A percentile compares a stretch with the other conserved stretches of the same genome.
Evolutionary conservation across 805 yeast genomes (phyloP).

Genomic region (Wickerhamomyces subpelliculosus): DNA sequence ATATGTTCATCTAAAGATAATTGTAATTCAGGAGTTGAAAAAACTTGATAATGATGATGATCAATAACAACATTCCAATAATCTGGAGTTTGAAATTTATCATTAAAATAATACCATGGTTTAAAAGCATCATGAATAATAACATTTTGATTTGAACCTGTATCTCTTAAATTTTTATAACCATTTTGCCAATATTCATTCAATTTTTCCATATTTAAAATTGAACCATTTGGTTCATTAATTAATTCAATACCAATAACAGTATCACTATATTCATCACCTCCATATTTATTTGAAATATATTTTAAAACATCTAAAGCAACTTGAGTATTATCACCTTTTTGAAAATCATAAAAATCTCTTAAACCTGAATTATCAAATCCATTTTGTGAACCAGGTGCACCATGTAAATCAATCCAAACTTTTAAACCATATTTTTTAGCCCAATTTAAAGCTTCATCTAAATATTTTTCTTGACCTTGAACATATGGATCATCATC

Average conservation of each 20-base stretch:
- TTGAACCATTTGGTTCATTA: constrained; percentile 84
- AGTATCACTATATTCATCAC: constrained; percentile 53
- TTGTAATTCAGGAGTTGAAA: constrained; percentile 53
- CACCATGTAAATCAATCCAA: constrained; percentile 93
- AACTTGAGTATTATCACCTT: constrained; percentile 42
- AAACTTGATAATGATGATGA: constrained; percentile 89
- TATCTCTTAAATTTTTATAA: constrained; percentile 54
- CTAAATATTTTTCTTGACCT: constrained; percentile 72
- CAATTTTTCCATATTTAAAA: constrained; percentile 50
- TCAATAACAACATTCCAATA: constrained; percentile 72
- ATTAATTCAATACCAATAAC: constrained; percentile 79
- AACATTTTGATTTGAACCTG: constrained; percentile 46
- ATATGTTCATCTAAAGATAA: constrained; percentile 59
- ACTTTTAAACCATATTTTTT: constrained; percentile 53
- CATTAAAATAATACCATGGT: constrained; percentile 55
- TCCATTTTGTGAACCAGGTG: constrained; percentile 96
- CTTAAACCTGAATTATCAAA: constrained; percentile 90
- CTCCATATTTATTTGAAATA: constrained; percentile 60
- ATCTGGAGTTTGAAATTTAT: constrained; percentile 34
- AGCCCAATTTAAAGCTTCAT: constrained; percentile 75
- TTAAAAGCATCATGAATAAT: constrained; percentile 82
- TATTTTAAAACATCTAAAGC: constrained; percentile 50
- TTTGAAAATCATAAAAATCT: constrained; percentile 52
- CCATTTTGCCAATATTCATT: constrained; percentile 56
- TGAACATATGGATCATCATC: constrained; percentile 77